These are phyloP conservation scores for Phytopythium chamaehyphon DNA, from an alignment of 352 stramenopile genomes.

Conservation along the genomic window DNA sequence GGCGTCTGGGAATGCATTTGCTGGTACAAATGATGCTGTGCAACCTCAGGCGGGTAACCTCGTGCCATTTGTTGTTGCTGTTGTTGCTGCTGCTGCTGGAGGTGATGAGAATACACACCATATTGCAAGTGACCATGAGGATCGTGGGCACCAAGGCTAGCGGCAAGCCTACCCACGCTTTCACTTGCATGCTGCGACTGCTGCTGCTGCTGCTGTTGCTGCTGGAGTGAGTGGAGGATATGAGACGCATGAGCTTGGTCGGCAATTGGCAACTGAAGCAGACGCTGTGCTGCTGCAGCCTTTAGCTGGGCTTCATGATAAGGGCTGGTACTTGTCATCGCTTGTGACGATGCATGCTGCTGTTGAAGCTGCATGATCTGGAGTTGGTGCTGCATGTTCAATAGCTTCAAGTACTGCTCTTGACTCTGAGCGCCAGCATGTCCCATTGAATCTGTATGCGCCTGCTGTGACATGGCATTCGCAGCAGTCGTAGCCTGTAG, in stretches of 20 bases:
- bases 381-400: slow-evolving; percentile 85
- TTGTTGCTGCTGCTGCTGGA: slow-evolving; percentile 23
- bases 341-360: slow-evolving; percentile 45
- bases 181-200: slow-evolving; percentile 12
- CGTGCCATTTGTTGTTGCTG: slow-evolving; percentile 12
- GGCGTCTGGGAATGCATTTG: too few species aligned
- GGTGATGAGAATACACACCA: slow-evolving; percentile 7
- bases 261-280: slow-evolving; percentile 36
- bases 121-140: slow-evolving; percentile 1
- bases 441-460: slow-evolving; percentile 42
- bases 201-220: slow-evolving; percentile 1
- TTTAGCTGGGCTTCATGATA: slow-evolving; percentile 56
- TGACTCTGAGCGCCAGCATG: slow-evolving; percentile 42
- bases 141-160: background rate
- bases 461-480: slow-evolving; percentile 14
- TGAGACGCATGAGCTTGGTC: slow-evolving; percentile 4
- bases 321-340: slow-evolving; percentile 28
- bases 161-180: background rate
- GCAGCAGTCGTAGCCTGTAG: slow-evolving; percentile 10
- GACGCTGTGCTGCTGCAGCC: slow-evolving; percentile 27
- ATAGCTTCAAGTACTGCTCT: slow-evolving; percentile 77
- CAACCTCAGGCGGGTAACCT: background rate
- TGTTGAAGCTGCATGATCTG: slow-evolving; percentile 86
- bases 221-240: slow-evolving; percentile 1
- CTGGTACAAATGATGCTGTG: too few species aligned